Evolutionary conservation across 495 filamentous ascomycete genomes (phyloP), one percentile per base, ranked within the genome.

Genomic region (Xylaria scruposa): DNA sequence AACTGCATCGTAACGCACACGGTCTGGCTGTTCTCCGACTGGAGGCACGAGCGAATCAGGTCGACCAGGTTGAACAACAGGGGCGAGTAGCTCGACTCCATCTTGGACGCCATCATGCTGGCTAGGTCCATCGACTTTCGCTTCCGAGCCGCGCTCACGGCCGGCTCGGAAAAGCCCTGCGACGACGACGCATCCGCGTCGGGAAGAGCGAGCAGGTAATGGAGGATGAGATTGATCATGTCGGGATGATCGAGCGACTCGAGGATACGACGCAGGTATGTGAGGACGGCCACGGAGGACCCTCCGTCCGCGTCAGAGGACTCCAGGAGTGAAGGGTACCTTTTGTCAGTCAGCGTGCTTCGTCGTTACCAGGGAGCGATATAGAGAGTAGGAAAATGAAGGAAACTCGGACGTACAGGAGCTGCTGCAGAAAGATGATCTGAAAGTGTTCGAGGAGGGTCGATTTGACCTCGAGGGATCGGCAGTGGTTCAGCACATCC

Each of bases 391-490:
- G 21, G 61, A 21, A 0, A 19, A n/a, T 82, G 36, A 38, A 38
- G 36, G 29, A 31, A 31, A 38, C 6, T 38, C 36, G 29, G 29
- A 38, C 91, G 81, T 81, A 99, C 92, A 99, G 80, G 77, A 99
- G 83, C 79, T 98, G 96, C 75, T 98, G 93, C 54, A 99, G 83
- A 79, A 99, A 99, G 12, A 99, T 88, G 72, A 98, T 91, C 78
- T 97, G 94, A 77, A 98, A 99, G 80, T 99, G 97, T 79, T 98
- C 97, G 51, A 99, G 83, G 29, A 99, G 83, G 0, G 94, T 97
- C 70, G 92, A 93, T 73, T 94, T 95, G 60, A 99, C 92, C 77
- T 98, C 97, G 2, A 88, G 85, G 1, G 95, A 98, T 72, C 90
- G 90, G 82, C 96, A 99, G 81, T 98, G 94, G 76, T 98, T 94